These are phyloP conservation scores for Coffea humblotiana DNA, from an alignment of 305 asterid genomes.

Conservation along the genomic window DNA sequence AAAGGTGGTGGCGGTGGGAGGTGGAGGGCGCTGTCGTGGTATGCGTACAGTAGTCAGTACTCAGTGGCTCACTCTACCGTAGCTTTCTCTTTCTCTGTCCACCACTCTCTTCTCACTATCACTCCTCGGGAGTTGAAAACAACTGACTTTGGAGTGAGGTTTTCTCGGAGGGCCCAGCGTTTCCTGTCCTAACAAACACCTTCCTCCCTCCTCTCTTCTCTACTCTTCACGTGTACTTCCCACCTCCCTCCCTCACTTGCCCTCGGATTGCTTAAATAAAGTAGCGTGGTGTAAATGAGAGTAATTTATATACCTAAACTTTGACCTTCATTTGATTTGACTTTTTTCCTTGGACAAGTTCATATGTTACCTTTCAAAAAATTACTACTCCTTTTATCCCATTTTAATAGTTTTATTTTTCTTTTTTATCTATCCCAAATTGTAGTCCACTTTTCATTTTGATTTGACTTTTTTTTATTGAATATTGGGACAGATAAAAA, in stretches of 20 bases:
- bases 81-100: conserved; percentile 11
- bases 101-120: conserved; percentile 12
- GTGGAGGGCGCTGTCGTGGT: neutral
- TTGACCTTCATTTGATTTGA: too few relatives aligned
- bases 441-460: too few relatives aligned
- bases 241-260: neutral
- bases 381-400: too few relatives aligned
- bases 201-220: neutral
- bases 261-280: neutral
- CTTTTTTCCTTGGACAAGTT: too few relatives aligned
- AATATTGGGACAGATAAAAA: too few relatives aligned
- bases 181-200: conserved; percentile 23
- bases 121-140: conserved; percentile 46
- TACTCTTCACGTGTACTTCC: conserved; percentile 13
- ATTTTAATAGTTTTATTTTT: too few relatives aligned
- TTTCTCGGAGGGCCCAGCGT: conserved; percentile 41
- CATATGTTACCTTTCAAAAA: too few relatives aligned
- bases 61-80: conserved; percentile 24
- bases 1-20: conserved; percentile 27
- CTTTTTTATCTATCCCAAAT: too few relatives aligned
- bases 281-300: too few relatives aligned
- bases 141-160: conserved; percentile 46
- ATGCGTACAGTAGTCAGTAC: conserved; percentile 21
- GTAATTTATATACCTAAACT: too few relatives aligned
- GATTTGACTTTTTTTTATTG: too few relatives aligned